These are phyloP conservation scores for Eutypella sp. DNA, from an alignment of 2,329 filamentous ascomycete species.

Conservation along the genomic window DNA sequence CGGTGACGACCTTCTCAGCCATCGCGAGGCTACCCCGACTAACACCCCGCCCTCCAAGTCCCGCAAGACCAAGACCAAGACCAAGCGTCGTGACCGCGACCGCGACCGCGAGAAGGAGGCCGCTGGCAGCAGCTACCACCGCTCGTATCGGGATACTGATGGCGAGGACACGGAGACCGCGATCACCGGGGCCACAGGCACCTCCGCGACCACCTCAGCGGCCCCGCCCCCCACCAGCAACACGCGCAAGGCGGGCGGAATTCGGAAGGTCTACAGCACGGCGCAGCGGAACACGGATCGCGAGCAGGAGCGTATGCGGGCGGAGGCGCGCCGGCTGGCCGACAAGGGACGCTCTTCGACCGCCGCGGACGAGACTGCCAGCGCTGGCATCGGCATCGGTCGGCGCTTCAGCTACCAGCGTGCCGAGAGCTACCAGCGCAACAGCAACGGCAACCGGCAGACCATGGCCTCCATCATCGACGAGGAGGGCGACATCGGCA, in stretches of 20 bases:
- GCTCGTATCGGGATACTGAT: neutral
- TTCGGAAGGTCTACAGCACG: slow-evolving; percentile 58
- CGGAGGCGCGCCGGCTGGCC: slow-evolving; percentile 51
- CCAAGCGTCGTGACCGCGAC: neutral
- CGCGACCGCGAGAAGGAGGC: slow-evolving; percentile 11
- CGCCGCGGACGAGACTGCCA: slow-evolving; percentile 36
- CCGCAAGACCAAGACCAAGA: slow-evolving; percentile 6
- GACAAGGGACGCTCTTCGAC: slow-evolving; percentile 46
- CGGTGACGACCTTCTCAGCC: slow-evolving; percentile 55
- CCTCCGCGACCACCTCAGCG: neutral
- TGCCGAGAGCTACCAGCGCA: slow-evolving; percentile 28
- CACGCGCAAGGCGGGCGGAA: slow-evolving; percentile 33
- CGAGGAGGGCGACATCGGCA: slow-evolving; percentile 24
- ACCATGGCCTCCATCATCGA: slow-evolving; percentile 19
- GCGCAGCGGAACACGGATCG: slow-evolving; percentile 49
- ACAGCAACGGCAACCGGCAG: neutral
- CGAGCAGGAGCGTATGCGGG: slow-evolving; percentile 50
- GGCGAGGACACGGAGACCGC: neutral
- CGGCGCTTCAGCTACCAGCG: slow-evolving; percentile 46
- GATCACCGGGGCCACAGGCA: neutral
- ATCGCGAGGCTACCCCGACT: slow-evolving; percentile 53
- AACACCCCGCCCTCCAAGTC: slow-evolving; percentile 44
- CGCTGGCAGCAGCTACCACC: slow-evolving; percentile 42
- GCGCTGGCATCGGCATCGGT: neutral
- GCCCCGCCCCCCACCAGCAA: neutral